Percentiles rank a stretch among this genome's conserved stretches.
Evolutionary conservation across 208 protist genomes (phyloP).

Genomic region (Acanthamoeba royreba): DNA sequence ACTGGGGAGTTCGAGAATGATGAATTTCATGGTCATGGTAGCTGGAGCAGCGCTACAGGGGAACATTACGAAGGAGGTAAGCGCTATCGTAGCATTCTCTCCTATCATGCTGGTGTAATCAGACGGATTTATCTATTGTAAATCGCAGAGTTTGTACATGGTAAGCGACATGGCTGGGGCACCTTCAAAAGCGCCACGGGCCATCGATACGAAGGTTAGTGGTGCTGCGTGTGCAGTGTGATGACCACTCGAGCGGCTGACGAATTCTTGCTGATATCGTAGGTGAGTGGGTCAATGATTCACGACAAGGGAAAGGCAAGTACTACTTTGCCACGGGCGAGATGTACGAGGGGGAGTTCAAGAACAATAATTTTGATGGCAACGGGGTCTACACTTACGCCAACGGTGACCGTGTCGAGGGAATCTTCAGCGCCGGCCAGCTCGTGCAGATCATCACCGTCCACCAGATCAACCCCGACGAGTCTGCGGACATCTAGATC

Average conservation of each 20-base stretch:
- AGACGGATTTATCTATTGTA: neutral
- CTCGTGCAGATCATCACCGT: neutral
- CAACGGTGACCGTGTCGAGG: conserved; percentile 19
- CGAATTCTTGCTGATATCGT: neutral
- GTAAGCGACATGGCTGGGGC: conserved; percentile 14
- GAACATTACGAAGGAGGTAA: neutral
- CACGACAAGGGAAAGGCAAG: neutral
- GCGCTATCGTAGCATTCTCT: neutral
- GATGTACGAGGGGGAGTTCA: conserved; percentile 21
- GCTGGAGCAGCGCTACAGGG: conserved; percentile 30
- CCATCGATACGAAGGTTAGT: neutral
- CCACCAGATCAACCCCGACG: neutral
- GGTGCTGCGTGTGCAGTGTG: neutral
- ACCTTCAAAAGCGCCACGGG: neutral
- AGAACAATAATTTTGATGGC: conserved; percentile 9
- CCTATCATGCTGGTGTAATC: neutral
- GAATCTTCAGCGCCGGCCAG: neutral
- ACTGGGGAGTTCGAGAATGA: conserved; percentile 42
- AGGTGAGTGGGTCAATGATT: conserved; percentile 16
- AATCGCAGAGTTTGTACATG: neutral
- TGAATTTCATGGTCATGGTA: conserved; percentile 41
- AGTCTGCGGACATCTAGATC: neutral
- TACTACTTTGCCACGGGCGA: neutral
- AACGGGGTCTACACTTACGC: conserved; percentile 29
- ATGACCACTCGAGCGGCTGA: neutral